These are phyloP conservation scores for Halteria grandinella DNA, from an alignment of 73 alveolate genomes.

Conservation along the genomic window DNA sequence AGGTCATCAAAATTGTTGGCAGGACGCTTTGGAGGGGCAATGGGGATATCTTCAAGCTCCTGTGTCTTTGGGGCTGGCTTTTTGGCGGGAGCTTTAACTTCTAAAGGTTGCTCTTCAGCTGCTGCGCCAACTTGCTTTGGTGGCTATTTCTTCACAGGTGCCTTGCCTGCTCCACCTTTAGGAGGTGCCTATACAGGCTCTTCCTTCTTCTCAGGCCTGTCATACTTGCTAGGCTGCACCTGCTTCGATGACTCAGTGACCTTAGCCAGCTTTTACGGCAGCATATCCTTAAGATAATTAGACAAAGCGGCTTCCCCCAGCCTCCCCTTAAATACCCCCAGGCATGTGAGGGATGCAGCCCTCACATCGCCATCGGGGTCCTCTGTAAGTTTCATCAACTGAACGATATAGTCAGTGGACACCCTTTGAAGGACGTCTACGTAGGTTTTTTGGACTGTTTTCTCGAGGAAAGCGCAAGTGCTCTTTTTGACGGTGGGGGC, in stretches of 20 bases:
- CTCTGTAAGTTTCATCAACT: constrained; percentile 47
- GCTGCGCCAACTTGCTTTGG: not conserved
- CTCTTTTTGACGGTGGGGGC: constrained; percentile 68
- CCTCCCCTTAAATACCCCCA: constrained; percentile 64
- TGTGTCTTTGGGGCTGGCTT: constrained; percentile 29
- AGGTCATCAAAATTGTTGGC: too few species aligned
- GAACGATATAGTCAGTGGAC: constrained; percentile 22
- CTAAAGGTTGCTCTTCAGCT: constrained; percentile 2
- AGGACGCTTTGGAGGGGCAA: too few species aligned
- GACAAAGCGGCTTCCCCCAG: constrained; percentile 45
- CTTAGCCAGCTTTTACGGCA: constrained; percentile 59
- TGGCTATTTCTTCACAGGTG: too few species aligned
- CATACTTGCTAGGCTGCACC: constrained; percentile 51
- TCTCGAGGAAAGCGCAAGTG: constrained; percentile 50
- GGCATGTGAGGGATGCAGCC: constrained; percentile 46
- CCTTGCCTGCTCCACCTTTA: constrained; percentile 12
- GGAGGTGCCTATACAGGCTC: constrained; percentile 16
- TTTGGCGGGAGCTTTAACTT: constrained; percentile 1
- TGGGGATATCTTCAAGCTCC: too few species aligned
- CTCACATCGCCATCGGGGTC: constrained; percentile 63
- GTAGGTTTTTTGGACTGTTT: constrained; percentile 18
- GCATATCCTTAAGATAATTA: constrained; percentile 46
- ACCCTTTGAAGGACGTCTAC: constrained; percentile 47
- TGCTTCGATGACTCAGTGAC: constrained; percentile 65
- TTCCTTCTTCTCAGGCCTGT: constrained; percentile 39